phyloP scores from a whole-genome alignment of 2,329 filamentous ascomycete genomes.

The Talaromyces funiculosus region DNA sequence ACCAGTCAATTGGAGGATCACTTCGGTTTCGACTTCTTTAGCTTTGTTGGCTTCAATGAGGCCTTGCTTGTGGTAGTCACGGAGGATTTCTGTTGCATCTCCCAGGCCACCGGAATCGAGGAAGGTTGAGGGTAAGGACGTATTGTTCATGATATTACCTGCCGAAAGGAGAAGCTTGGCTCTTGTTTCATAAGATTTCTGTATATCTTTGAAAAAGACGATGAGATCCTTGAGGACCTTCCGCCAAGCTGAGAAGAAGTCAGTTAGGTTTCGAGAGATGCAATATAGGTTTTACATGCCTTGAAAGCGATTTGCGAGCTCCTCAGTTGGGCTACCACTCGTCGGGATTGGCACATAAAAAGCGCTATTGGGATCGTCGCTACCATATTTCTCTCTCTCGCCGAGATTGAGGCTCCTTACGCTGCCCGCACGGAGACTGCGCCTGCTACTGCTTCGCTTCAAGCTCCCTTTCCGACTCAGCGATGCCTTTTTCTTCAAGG shows the following conservation, averaged over 20 bases:
- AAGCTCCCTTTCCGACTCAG: conserved; percentile 68
- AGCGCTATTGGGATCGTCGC: conserved; percentile 68
- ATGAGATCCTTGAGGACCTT: conserved; percentile 94
- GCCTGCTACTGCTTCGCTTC: conserved; percentile 71
- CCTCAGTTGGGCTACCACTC: conserved; percentile 77
- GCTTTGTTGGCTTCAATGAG: conserved; percentile 81
- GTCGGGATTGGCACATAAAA: conserved; percentile 90
- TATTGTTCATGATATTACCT: conserved; percentile 77
- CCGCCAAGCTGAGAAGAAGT: conserved; percentile 66
- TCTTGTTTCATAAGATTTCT: conserved; percentile 78
- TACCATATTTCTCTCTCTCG: conserved; percentile 51
- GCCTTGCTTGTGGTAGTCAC: conserved; percentile 74
- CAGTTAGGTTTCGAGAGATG: background rate
- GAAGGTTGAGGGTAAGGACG: conserved; percentile 67
- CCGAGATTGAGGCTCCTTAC: conserved; percentile 74
- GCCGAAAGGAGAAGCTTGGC: conserved; percentile 78
- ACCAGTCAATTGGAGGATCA: conserved; percentile 79
- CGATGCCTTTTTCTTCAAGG: conserved; percentile 82
- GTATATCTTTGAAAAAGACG: conserved; percentile 86
- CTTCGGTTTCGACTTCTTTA: conserved; percentile 82
- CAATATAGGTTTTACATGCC: conserved; percentile 44
- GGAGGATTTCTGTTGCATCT: conserved; percentile 75
- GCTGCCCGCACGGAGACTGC: conserved; percentile 78
- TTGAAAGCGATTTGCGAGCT: conserved; percentile 82
- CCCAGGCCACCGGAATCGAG: conserved; percentile 76